Percentiles rank a stretch among this genome's conserved stretches.
Evolutionary conservation across 192 early-diverging fungal species (phyloP).

Genomic region (Funneliformis mosseae): DNA sequence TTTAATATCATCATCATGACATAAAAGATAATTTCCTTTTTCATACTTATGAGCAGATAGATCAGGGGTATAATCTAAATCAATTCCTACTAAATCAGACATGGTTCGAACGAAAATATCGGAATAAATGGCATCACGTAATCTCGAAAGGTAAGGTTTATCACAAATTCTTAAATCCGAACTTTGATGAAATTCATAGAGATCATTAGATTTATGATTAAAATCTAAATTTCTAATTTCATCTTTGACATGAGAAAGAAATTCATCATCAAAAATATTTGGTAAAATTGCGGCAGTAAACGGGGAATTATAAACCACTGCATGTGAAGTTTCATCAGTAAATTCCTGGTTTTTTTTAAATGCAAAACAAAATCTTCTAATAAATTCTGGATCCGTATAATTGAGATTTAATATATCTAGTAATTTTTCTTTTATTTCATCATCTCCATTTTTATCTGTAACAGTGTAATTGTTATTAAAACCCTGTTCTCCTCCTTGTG

Average conservation of each 20-base stretch:
- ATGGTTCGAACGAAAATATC: slow-evolving; percentile 62
- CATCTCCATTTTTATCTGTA: neutral
- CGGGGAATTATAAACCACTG: slow-evolving; percentile 36
- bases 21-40: slow-evolving; percentile 62
- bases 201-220: slow-evolving; percentile 63
- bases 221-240: slow-evolving; percentile 43
- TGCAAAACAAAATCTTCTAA: neutral
- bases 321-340: neutral
- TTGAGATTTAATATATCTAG: neutral
- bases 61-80: slow-evolving; percentile 62
- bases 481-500: too few species aligned
- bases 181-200: slow-evolving; percentile 73
- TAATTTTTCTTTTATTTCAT: neutral
- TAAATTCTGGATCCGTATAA: neutral
- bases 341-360: neutral
- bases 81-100: slow-evolving; percentile 62
- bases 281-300: slow-evolving; percentile 41
- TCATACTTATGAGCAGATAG: slow-evolving; percentile 70
- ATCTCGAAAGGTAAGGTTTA: slow-evolving; percentile 47
- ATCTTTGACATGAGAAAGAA: slow-evolving; percentile 42
- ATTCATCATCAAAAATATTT: slow-evolving; percentile 41
- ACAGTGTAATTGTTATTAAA: too few species aligned
- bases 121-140: slow-evolving; percentile 62
- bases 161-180: slow-evolving; percentile 55
- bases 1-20: slow-evolving; percentile 77